These are phyloP conservation scores for Strobilomyces echinocephalus DNA, from an alignment of 768 basidiomycete genomes.

Conservation along the genomic window DNA sequence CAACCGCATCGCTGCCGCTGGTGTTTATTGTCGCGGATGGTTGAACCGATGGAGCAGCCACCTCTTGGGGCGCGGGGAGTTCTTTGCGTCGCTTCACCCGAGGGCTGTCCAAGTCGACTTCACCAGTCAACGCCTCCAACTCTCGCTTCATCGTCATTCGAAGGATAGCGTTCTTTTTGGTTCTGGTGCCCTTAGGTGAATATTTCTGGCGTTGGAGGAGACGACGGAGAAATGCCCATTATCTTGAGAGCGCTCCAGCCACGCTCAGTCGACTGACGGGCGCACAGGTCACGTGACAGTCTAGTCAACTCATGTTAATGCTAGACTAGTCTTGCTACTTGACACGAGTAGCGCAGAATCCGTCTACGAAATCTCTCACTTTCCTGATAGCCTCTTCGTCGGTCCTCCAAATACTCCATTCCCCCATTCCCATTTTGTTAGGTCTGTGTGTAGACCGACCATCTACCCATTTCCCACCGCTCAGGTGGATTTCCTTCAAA, in stretches of 20 bases:
- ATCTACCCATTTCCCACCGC: constrained; percentile 62
- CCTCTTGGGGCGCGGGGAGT: constrained; percentile 35
- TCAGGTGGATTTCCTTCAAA: constrained; percentile 67
- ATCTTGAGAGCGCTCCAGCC: constrained; percentile 28
- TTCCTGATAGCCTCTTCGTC: constrained; percentile 45
- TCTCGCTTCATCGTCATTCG: constrained; percentile 50
- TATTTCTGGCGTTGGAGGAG: constrained; percentile 23
- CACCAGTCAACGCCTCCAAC: constrained; percentile 36
- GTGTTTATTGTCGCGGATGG: constrained; percentile 30
- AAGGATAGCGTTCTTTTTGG: constrained; percentile 12
- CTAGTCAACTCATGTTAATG: not conserved
- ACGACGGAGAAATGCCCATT: constrained; percentile 31
- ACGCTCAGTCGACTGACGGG: constrained; percentile 17
- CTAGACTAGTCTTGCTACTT: no score
- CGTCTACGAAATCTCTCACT: constrained; percentile 49
- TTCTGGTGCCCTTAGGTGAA: constrained; percentile 24
- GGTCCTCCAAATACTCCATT: no score
- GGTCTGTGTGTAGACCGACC: constrained; percentile 48
- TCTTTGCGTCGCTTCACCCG: constrained; percentile 51
- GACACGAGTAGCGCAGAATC: not conserved
- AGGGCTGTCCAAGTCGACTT: constrained; percentile 40
- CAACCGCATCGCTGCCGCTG: constrained; percentile 21
- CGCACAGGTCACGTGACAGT: constrained; percentile 27
- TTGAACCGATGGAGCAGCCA: constrained; percentile 33
- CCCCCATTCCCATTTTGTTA: no score